Evolutionary conservation across 2,329 filamentous ascomycete genomes (phyloP), one percentile per base, ranked within the genome.

Genomic region (Talaromyces pinophilus): DNA sequence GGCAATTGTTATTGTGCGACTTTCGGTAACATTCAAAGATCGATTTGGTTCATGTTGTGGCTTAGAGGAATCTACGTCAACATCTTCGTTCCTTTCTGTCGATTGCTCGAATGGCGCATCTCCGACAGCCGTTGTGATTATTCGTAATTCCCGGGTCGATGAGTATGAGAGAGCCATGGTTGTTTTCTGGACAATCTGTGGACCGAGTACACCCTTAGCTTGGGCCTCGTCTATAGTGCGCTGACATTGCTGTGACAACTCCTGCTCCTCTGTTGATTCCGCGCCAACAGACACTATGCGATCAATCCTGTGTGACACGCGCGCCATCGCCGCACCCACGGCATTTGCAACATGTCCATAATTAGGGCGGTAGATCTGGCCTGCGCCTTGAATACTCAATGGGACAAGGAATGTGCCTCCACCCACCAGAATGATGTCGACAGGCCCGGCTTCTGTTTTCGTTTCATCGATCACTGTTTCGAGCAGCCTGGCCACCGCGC

Each of bases 241-340:
- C 33, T 59, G 13, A 22, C 33, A 59, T 28, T 42, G 54, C 17
- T 15, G 54, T 28, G 54, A 38, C n/a, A 59, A 17, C 15, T 38
- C 54, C 10, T 59, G 30, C 15, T 40, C 54, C 54, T 59, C 54
- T n/a, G 54, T 25, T 40, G 54, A 19, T 22, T 59, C n/a, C n/a
- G 5, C 5, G n/a, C 33, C 7, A 59, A 22, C 10, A 19, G 54
- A 59, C 1, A 59, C 54, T 38, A 59, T 42, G 6, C n/a, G 54
- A 17, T 57, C 52, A 35, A 38, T 57, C 30, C 19, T 57, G 10
- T 57, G 52, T 3, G 52, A 57, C 11, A 60, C 13, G 0, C 38
- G 57, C 5, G 83, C 83, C 46, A 85, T 85, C 0, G 86, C 86
- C 0, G 86, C 85, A 11, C 86, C 86, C 1, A 88, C 82, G 0